Conservation (phyloP, 2,329 filamentous ascomycete genomes). For the Myriosclerotinia curreyana region DNA sequence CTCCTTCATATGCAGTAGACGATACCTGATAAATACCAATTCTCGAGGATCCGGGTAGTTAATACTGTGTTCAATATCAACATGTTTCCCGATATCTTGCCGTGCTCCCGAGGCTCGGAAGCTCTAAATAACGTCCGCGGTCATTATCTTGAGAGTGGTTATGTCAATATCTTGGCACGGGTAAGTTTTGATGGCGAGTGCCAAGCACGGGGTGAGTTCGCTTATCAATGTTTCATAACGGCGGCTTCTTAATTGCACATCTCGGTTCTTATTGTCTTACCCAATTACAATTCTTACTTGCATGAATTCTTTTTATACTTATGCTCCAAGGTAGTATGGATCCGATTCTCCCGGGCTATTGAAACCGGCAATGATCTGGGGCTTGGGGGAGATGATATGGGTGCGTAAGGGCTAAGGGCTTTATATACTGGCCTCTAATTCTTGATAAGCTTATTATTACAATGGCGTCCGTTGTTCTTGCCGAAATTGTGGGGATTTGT, state of each 20-base stretch:
- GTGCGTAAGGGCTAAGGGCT: background rate
- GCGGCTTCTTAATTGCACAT: background rate
- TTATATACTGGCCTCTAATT: background rate
- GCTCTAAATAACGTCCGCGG: background rate
- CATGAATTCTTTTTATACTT: background rate
- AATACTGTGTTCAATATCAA: background rate
- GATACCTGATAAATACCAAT: background rate
- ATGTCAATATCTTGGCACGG: background rate
- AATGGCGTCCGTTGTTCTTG: background rate
- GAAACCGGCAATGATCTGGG: background rate
- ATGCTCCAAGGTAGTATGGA: background rate
- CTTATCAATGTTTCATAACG: conserved; percentile 10
- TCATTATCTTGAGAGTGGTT: background rate
- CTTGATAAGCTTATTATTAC: background rate
- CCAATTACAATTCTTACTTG: background rate
- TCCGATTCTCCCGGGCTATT: background rate
- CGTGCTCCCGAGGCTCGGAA: background rate
- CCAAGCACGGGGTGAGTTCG: conserved; percentile 2
- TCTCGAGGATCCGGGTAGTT: background rate
- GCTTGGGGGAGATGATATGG: background rate
- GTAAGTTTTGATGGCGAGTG: background rate
- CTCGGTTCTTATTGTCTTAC: background rate
- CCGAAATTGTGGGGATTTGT: background rate
- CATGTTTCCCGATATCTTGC: background rate
- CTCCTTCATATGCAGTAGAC: background rate